phyloP scores from a whole-genome alignment of 2,329 filamentous ascomycete species.

The Nannizzia gypsea region DNA sequence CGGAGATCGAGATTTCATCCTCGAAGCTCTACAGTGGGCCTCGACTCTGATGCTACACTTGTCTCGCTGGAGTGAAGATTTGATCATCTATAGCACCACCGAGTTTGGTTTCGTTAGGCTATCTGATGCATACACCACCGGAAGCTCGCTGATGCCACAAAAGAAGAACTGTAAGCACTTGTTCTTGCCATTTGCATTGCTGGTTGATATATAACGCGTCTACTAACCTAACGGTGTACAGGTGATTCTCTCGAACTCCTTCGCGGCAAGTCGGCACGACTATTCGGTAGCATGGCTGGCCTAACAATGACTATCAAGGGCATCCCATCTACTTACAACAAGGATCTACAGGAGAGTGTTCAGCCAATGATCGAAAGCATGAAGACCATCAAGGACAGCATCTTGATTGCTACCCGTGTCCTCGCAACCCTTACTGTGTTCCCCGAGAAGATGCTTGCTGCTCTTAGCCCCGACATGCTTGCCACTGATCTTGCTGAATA shows the following conservation, averaged over 20 bases:
- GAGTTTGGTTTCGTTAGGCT: conserved; percentile 67
- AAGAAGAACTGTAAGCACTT: conserved; percentile 55
- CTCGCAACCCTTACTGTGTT: conserved; percentile 59
- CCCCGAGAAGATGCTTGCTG: conserved; percentile 65
- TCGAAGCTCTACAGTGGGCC: conserved; percentile 71
- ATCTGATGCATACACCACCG: conserved; percentile 69
- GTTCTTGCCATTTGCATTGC: background rate
- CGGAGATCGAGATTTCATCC: conserved; percentile 68
- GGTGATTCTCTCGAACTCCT: conserved; percentile 59
- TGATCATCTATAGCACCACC: conserved; percentile 67
- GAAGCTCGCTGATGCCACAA: conserved; percentile 66
- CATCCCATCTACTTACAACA: conserved; percentile 75
- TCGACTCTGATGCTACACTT: conserved; percentile 68
- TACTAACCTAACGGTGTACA: conserved; percentile 1
- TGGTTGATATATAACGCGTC: background rate
- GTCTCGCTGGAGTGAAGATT: conserved; percentile 69
- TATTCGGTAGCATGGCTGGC: conserved; percentile 71
- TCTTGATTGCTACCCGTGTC: conserved; percentile 72
- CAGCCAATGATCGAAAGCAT: conserved; percentile 77
- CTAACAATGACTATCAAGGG: conserved; percentile 66
- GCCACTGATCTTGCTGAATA: conserved; percentile 46
- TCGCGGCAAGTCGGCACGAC: conserved; percentile 63
- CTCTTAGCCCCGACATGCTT: conserved; percentile 72
- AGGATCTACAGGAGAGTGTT: conserved; percentile 78
- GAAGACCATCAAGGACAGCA: conserved; percentile 66